Percentiles rank a stretch among this genome's conserved stretches.
phyloP scores from a whole-genome alignment of 2,329 filamentous ascomycete species.

The Nothophaeocryptopus gaeumannii region DNA sequence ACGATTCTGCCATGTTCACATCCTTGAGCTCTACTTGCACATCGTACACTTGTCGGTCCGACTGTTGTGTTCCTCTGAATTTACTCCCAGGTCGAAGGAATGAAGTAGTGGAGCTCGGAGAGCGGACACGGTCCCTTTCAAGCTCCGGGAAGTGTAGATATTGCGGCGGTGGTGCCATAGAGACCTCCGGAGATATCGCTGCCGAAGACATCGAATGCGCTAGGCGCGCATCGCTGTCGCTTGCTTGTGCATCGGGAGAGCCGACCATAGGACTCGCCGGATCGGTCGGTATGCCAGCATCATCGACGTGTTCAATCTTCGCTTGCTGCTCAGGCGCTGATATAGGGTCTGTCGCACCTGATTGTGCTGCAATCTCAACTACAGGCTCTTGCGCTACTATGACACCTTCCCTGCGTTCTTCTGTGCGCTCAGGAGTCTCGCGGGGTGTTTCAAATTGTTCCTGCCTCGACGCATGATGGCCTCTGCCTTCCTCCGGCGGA shows the following conservation, averaged over 20 bases:
- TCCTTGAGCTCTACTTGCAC: conserved; percentile 97
- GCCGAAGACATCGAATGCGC: conserved; percentile 31
- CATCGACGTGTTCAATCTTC: conserved; percentile 45
- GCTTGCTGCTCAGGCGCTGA: conserved; percentile 11
- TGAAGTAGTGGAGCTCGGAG: conserved; percentile 74
- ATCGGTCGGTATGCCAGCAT: conserved; percentile 34
- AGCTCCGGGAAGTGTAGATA: conserved; percentile 30
- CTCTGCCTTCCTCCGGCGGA: conserved; percentile 36
- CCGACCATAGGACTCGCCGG: conserved; percentile 25
- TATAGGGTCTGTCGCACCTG: conserved; percentile 28
- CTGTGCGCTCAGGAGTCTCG: conserved; percentile 8
- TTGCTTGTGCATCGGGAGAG: conserved; percentile 26
- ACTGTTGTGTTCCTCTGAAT: conserved; percentile 88
- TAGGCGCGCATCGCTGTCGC: conserved; percentile 29
- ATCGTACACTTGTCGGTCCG: conserved; percentile 88
- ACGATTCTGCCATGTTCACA: conserved; percentile 90
- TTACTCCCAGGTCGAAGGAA: conserved; percentile 82
- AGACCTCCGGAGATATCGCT: conserved; percentile 22
- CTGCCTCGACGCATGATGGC: conserved; percentile 6
- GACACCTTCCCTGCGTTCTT: neutral
- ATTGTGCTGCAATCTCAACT: conserved; percentile 19
- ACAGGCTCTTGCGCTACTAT: neutral
- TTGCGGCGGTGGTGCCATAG: conserved; percentile 18
- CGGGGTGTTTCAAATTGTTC: conserved; percentile 2
- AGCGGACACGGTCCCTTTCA: conserved; percentile 51